Evolutionary conservation across 441 rosid species (phyloP).

Genomic region (Pelargonium fulgidum): DNA sequence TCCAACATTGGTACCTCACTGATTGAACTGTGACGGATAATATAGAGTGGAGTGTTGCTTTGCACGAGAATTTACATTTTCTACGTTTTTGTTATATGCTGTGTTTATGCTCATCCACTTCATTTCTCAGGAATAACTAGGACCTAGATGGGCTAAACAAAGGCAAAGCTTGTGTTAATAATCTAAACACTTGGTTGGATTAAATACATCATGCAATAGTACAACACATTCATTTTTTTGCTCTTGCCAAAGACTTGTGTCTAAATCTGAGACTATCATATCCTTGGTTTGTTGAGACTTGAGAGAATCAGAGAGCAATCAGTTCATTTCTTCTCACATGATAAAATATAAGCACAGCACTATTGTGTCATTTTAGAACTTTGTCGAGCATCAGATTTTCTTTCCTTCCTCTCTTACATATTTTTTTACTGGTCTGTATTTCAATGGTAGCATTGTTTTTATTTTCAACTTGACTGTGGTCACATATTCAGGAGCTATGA

Average conservation of each 20-base stretch:
- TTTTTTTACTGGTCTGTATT: not conserved
- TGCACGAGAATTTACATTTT: not conserved
- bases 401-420: not conserved
- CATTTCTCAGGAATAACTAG: not conserved
- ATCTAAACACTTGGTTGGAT: not conserved
- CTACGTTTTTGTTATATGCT: not conserved
- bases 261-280: too few species aligned
- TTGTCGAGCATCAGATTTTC: too few species aligned
- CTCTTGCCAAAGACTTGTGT: too few species aligned
- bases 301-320: too few species aligned
- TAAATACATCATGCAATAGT: not conserved
- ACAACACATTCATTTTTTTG: not conserved
- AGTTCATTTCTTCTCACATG: too few species aligned
- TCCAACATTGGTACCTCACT: not conserved
- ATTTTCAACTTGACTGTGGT: conserved; percentile 22
- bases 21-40: not conserved
- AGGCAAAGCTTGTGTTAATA: not conserved
- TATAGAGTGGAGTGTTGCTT: not conserved
- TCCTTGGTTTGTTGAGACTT: too few species aligned
- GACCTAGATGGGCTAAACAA: not conserved
- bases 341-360: too few species aligned
- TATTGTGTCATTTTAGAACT: not conserved
- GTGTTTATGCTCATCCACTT: not conserved
- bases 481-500: conserved; percentile 55
- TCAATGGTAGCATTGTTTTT: conserved; percentile 7